Percentiles rank a stretch among this genome's conserved stretches.
These are phyloP conservation scores for Sonneratia alba DNA, from an alignment of 345 rosid genomes.

Conservation along the genomic window DNA sequence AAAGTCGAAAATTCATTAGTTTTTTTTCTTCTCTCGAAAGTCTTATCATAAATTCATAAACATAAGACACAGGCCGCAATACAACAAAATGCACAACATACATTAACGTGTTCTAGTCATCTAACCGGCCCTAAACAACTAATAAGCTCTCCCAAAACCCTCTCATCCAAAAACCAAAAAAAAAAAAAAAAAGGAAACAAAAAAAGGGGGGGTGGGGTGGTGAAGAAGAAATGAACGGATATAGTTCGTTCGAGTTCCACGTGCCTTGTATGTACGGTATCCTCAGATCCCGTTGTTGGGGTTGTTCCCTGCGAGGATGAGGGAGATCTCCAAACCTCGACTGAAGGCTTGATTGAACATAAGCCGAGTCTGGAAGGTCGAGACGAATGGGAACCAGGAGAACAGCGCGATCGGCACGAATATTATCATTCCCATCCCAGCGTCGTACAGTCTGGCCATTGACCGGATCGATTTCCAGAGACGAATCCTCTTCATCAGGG, in stretches of 20 bases:
- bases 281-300: slow-evolving; percentile 41
- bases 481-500: slow-evolving; percentile 56
- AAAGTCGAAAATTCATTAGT: too few relatives aligned
- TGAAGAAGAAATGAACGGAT: too few relatives aligned
- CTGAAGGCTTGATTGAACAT: slow-evolving; percentile 99
- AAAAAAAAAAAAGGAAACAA: too few relatives aligned
- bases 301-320: slow-evolving; percentile 93
- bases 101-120: background rate
- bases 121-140: background rate
- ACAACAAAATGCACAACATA: background rate
- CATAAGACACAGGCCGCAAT: background rate
- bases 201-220: too few relatives aligned
- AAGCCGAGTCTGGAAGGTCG: slow-evolving; percentile 94
- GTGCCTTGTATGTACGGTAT: too few relatives aligned
- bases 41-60: too few relatives aligned
- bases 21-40: too few relatives aligned
- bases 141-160: background rate
- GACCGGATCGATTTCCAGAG: slow-evolving; percentile 88
- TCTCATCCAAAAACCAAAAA: too few relatives aligned
- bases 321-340: slow-evolving; percentile 86
- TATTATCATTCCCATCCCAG: slow-evolving; percentile 92
- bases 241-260: background rate
- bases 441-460: slow-evolving; percentile 76
- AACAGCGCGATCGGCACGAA: slow-evolving; percentile 73
- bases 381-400: slow-evolving; percentile 94